Percentiles rank a stretch among this genome's conserved stretches.
Conservation (phyloP, 306 rosid species). For the Begonia fuchsioides region DNA sequence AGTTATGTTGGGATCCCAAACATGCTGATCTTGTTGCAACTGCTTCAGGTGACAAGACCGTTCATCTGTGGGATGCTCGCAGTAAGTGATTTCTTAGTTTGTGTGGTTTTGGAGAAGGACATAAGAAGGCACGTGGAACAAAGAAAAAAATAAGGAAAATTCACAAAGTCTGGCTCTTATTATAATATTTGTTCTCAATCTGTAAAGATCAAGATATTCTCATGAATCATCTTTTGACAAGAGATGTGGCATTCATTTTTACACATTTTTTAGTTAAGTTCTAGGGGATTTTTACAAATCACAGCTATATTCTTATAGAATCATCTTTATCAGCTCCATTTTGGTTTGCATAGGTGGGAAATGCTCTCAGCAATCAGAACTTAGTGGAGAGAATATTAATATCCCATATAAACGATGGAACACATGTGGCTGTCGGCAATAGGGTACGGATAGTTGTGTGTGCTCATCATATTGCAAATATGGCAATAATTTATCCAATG, state of each 20-base stretch:
- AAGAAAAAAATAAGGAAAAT: too few species aligned
- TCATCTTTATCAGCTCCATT: constrained; percentile 3
- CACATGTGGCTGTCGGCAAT: constrained; percentile 86
- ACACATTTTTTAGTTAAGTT: too few species aligned
- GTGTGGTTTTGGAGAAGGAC: neutral
- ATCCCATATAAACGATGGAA: constrained; percentile 96
- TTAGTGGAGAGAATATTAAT: constrained; percentile 89
- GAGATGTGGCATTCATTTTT: too few species aligned
- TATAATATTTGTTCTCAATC: too few species aligned
- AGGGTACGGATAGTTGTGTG: constrained; percentile 36
- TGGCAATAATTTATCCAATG: constrained; percentile 2
- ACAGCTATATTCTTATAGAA: neutral
- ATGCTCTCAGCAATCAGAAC: constrained; percentile 82
- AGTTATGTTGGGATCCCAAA: constrained; percentile 97
- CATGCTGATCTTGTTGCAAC: constrained; percentile 87
- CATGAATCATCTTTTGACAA: too few species aligned
- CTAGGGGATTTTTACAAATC: too few species aligned
- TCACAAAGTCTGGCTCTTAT: too few species aligned
- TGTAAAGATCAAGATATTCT: too few species aligned
- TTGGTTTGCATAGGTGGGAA: constrained; percentile 61
- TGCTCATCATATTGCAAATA: neutral
- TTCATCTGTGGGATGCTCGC: constrained; percentile 92
- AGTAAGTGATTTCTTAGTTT: constrained; percentile 37
- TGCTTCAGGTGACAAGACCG: constrained; percentile 95
- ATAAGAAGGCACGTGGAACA: too few species aligned